Base-by-base conservation (phyloP, 73 alveolate species). In the Effrenium voratum region DNA sequence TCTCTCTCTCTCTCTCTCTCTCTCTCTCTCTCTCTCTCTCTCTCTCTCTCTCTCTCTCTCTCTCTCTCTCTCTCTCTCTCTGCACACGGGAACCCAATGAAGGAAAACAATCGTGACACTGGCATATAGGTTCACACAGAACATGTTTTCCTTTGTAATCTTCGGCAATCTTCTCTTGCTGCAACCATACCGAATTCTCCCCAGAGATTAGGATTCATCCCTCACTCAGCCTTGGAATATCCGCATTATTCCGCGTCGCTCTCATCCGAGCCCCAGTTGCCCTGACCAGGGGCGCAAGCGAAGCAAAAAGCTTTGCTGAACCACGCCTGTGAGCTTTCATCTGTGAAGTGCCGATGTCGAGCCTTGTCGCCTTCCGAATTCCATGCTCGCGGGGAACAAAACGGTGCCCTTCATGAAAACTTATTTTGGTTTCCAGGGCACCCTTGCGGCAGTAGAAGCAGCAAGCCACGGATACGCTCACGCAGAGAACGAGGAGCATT, bases 401-500 rank as follows among this genome's bases (percentile, higher is more conserved):
- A 36, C 50, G 22, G 30, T 15, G 68, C 68, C 68, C 22, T 55
- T 55, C 30, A 15, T 55, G 12, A 22, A 12, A 15, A 55, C 24
- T 34, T 24, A 34, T 3, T 50, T 15, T 24, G 13, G n/a, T 5
- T 30, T 38, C 3, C 38, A 6, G 15, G 83, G 83, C 83, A 34
- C 83, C 83, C 40, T 73, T 73, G 52, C 83, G 83, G 83, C 83
- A 73, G 83, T 38, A 73, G 40, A 8, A 73, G 50, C 83, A 73
- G 40, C 52, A 46, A 10, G 28, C 83, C 83, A n/a, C 83, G 34
- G 83, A 28, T 40, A 15, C 49, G 40, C 52, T 50, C 83, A 73
- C n/a, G 5, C 34, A 28, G 52, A 73, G 5, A 40, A n/a, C 28
- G 50, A 73, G 3, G 36, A 73, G n/a, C n/a, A n/a, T n/a, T n/a